A percentile compares a stretch with the other conserved stretches of the same genome.
Evolutionary conservation across 2,329 filamentous ascomycete species (phyloP).

Genomic region (Hypoxylon sp.): DNA sequence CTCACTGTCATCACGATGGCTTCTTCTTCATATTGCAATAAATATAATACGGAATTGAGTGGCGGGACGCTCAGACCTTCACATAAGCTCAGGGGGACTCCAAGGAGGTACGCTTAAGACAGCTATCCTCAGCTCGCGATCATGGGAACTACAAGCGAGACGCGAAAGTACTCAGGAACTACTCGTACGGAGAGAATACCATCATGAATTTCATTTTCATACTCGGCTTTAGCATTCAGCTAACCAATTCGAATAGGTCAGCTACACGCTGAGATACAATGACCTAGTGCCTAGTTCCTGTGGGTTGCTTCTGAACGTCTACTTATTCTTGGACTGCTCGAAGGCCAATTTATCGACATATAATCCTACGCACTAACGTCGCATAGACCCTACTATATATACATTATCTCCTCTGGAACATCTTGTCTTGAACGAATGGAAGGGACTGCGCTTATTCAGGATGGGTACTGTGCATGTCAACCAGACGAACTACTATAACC

Average conservation of each 20-base stretch:
- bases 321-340: not conserved
- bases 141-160: not conserved
- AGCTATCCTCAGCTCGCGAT: not conserved
- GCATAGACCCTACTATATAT: constrained; percentile 14
- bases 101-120: not conserved
- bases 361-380: constrained; percentile 8
- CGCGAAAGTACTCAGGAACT: not conserved
- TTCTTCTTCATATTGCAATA: not conserved
- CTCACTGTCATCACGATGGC: not conserved
- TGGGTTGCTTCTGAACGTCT: not conserved
- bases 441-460: not conserved
- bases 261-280: not conserved
- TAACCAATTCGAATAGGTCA: not conserved
- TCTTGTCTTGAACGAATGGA: not conserved
- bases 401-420: not conserved
- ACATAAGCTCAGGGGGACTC: not conserved
- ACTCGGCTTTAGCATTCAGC: not conserved
- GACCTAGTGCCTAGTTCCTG: not conserved
- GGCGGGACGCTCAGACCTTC: not conserved
- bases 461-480: not conserved
- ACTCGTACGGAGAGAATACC: not conserved
- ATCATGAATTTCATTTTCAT: not conserved
- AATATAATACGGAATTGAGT: not conserved
- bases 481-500: not conserved
- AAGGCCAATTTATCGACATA: not conserved